Evolutionary conservation across 257 asterid genomes (phyloP), one percentile per base, ranked within the genome.

Genomic region (Perilla frutescens): DNA sequence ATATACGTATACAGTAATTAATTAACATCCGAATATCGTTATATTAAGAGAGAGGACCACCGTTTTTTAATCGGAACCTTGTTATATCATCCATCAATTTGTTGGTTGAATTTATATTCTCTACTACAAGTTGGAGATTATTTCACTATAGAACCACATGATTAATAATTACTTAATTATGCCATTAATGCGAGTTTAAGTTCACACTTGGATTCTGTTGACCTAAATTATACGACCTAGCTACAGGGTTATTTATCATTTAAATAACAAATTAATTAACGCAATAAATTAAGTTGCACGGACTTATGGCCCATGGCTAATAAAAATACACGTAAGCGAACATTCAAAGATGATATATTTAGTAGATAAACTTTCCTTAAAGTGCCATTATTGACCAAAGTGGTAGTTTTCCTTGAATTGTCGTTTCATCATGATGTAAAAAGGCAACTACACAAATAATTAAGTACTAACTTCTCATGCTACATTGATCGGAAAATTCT

Each of bases 361-460:
- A 20, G 10, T 47, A 53, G 13, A 13, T 34, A 43, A 67, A 51
- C 47, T 53, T 67, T 60, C 32, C 62, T 29, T 41, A 43, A 51
- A 78, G 70, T 66, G 66, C 49, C 14, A 61, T 72, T 31, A 78
- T 67, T 60, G 76, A 72, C 51, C 44, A 61, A 53, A 60, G 67
- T 66, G 67, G 49, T 41, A 34, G 40, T 8, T 77, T 66, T 41
- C 54, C 53, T 50, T 10, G 66, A 56, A 32, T 31, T 8, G 58
- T 58, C 6, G 44, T 65, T 20, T 77, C 64, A 71, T 71, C 62
- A 70, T 54, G 36, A 12, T 44, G 49, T 43, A 49, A 51, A 56
- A 71, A 65, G 53, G 68, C 26, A 20, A 37, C 5, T 3, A 43
- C 26, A n/a, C 32, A 13, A 36, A 70, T 70, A 62, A 44, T 47